phyloP scores from a whole-genome alignment of 805 yeast genomes.

The Metschnikowia bowlesiae region DNA sequence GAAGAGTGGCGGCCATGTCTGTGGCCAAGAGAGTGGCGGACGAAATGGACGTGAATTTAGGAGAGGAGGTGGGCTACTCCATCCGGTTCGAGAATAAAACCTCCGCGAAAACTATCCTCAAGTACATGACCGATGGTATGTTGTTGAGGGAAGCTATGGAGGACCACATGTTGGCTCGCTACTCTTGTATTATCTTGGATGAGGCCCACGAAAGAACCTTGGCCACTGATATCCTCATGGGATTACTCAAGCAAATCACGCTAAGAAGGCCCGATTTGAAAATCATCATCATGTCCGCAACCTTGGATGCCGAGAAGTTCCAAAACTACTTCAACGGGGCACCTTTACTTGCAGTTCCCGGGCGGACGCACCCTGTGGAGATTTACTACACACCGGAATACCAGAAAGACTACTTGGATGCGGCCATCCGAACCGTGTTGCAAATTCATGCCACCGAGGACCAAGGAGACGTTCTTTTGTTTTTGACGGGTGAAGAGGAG shows the following conservation, averaged over 20 bases:
- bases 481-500: conserved; percentile 95
- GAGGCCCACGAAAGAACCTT: conserved; percentile 98
- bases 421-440: conserved; percentile 90
- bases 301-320: conserved; percentile 94
- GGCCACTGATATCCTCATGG: conserved; percentile 96
- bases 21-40: conserved; percentile 97
- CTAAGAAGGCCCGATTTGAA: conserved; percentile 81
- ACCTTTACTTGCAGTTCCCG: conserved; percentile 93
- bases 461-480: conserved; percentile 82
- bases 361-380: conserved; percentile 97
- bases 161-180: conserved; percentile 74
- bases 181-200: conserved; percentile 88
- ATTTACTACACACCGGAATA: conserved; percentile 95
- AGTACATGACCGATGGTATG: conserved; percentile 99
- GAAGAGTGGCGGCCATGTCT: conserved; percentile 99
- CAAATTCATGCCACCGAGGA: conserved; percentile 97
- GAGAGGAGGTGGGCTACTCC: conserved; percentile 93
- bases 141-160: conserved; percentile 95
- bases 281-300: conserved; percentile 94
- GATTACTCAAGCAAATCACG: conserved; percentile 79
- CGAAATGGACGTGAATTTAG: conserved; percentile 90
- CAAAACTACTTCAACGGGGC: conserved; percentile 87
- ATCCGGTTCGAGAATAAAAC: conserved; percentile 93
- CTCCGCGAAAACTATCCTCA: conserved; percentile 70
- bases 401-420: conserved; percentile 90